Evolutionary conservation across 208 protist genomes (phyloP).

Genomic region (Acanthamoeba lenticulata): DNA sequence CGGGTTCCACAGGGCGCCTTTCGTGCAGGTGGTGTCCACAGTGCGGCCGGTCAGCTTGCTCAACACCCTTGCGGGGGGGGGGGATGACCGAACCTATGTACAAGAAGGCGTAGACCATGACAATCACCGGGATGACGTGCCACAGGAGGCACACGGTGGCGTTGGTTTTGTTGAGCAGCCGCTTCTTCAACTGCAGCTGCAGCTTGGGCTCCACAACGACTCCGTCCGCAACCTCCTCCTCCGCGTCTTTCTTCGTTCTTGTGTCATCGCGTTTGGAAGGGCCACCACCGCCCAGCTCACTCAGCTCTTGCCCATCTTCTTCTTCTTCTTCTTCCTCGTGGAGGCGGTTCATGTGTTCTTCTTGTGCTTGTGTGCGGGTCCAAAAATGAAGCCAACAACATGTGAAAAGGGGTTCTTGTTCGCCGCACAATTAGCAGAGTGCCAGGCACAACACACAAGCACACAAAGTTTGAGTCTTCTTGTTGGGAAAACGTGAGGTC

Average conservation of each 20-base stretch:
- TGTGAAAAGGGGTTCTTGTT: too few relatives aligned
- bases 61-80: background rate
- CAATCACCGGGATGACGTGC: background rate
- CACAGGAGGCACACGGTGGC: background rate
- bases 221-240: background rate
- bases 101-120: slow-evolving; percentile 30
- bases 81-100: slow-evolving; percentile 16
- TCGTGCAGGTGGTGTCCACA: background rate
- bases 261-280: too few relatives aligned
- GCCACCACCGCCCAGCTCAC: too few relatives aligned
- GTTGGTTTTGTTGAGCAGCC: slow-evolving; percentile 34
- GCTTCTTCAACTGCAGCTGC: background rate
- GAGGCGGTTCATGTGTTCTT: background rate
- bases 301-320: too few relatives aligned
- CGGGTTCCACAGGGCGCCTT: slow-evolving; percentile 8
- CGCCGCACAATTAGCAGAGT: too few relatives aligned
- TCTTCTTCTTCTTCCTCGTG: background rate
- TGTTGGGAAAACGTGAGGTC: too few relatives aligned
- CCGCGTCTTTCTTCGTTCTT: too few relatives aligned
- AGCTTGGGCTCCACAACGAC: background rate
- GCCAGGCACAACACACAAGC: too few relatives aligned
- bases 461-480: too few relatives aligned
- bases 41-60: background rate
- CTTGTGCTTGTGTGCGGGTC: background rate
- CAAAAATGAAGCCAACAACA: too few relatives aligned